Evolutionary conservation across 139 green algal genomes (phyloP).

Genomic region (Chlorella sp.): DNA sequence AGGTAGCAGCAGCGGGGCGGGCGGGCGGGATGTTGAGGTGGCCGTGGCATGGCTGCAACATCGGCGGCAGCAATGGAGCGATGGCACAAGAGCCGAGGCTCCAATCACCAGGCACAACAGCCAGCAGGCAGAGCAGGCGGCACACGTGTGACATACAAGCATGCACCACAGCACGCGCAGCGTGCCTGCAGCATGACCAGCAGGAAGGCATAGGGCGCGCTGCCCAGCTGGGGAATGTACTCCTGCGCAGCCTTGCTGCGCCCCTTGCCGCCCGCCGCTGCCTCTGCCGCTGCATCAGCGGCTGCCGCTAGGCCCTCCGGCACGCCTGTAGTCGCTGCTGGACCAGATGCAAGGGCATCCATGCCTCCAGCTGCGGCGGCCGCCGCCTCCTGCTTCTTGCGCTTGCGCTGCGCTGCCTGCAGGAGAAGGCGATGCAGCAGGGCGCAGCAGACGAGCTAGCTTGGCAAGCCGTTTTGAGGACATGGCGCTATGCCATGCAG

Average conservation of each 20-base stretch:
- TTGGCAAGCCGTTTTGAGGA: too few relatives aligned
- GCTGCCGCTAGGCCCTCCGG: neutral
- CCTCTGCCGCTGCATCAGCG: neutral
- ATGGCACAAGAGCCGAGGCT: too few relatives aligned
- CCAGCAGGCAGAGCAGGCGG: neutral
- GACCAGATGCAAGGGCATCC: neutral
- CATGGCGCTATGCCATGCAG: too few relatives aligned
- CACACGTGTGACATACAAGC: neutral
- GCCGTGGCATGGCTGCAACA: too few relatives aligned
- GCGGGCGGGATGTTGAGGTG: too few relatives aligned
- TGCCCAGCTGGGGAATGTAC: conserved; percentile 69
- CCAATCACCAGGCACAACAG: neutral
- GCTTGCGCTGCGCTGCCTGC: conserved; percentile 31
- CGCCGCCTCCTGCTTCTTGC: conserved; percentile 9
- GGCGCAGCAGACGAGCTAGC: too few relatives aligned
- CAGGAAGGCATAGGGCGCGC: conserved; percentile 81
- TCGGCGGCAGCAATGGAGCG: too few relatives aligned
- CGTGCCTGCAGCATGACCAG: conserved; percentile 53
- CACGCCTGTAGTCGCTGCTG: neutral
- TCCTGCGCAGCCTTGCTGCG: conserved; percentile 17
- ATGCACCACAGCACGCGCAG: neutral
- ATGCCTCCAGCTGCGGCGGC: neutral
- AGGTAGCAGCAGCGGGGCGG: neutral
- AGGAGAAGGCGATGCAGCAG: too few relatives aligned
- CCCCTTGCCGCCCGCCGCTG: neutral